Evolutionary conservation across 2,329 filamentous ascomycete species (phyloP).

Genomic region (Stagonosporopsis chrysanthemi): DNA sequence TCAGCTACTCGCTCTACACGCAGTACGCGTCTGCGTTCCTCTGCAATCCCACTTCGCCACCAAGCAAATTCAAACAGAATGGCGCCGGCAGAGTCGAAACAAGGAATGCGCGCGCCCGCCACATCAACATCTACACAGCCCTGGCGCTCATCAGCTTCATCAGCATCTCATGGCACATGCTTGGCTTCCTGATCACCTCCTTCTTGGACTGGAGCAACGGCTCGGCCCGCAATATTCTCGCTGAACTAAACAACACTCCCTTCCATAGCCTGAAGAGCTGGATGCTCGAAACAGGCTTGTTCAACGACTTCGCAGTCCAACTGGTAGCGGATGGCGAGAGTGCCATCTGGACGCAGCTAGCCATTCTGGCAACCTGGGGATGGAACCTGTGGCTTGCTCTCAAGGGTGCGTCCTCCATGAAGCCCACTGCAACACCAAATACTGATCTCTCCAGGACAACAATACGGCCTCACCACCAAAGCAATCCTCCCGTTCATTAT

Average conservation of each 20-base stretch:
- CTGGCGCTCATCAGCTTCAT: conserved; percentile 40
- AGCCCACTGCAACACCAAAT: background rate
- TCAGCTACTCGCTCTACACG: conserved; percentile 26
- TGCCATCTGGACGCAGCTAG: conserved; percentile 36
- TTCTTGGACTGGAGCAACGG: conserved; percentile 31
- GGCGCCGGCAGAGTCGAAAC: conserved; percentile 16
- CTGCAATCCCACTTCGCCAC: background rate
- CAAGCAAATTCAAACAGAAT: conserved; percentile 8
- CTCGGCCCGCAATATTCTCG: background rate
- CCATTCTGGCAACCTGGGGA: conserved; percentile 38
- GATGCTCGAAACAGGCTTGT: conserved; percentile 40
- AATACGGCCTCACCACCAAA: conserved; percentile 16
- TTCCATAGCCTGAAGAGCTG: conserved; percentile 27
- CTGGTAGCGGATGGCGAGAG: conserved; percentile 35
- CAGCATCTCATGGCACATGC: conserved; percentile 42
- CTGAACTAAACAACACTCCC: conserved; percentile 4
- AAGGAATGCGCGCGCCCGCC: conserved; percentile 27
- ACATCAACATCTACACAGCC: conserved; percentile 39
- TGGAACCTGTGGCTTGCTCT: conserved; percentile 41
- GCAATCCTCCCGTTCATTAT: conserved; percentile 35
- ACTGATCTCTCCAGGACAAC: conserved; percentile 19
- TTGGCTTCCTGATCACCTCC: conserved; percentile 38
- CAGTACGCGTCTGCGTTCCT: conserved; percentile 26
- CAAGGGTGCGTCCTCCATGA: conserved; percentile 28
- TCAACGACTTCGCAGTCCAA: conserved; percentile 40